Conservation (phyloP, 495 filamentous ascomycete species). For the Pyrenula massariospora region DNA sequence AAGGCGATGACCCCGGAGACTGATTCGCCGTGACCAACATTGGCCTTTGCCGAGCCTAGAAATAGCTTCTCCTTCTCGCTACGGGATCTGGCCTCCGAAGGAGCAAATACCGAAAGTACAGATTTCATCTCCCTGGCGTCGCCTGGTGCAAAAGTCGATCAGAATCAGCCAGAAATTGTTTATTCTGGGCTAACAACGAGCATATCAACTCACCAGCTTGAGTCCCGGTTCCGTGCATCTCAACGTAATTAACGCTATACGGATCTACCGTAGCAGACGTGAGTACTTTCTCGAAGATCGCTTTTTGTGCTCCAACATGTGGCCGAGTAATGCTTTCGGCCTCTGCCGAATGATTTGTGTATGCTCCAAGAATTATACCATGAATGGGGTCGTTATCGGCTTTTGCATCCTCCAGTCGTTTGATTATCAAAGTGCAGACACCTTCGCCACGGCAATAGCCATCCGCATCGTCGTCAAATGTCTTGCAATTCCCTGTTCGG, state of each 20-base stretch:
- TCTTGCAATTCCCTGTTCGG: slow-evolving; percentile 55
- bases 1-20: slow-evolving; percentile 19
- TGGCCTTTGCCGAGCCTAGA: slow-evolving; percentile 59
- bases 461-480: slow-evolving; percentile 56
- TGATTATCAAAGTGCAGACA: slow-evolving; percentile 29
- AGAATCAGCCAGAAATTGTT: no score
- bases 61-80: slow-evolving; percentile 47
- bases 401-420: slow-evolving; percentile 32
- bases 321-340: slow-evolving; percentile 35
- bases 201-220: no score
- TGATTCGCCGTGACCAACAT: slow-evolving; percentile 21
- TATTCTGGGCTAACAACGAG: no score
- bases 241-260: slow-evolving; percentile 36
- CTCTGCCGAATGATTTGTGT: slow-evolving; percentile 31
- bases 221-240: slow-evolving; percentile 36
- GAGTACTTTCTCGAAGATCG: slow-evolving; percentile 31
- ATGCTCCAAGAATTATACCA: slow-evolving; percentile 23
- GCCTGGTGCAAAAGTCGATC: no score
- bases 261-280: slow-evolving; percentile 31
- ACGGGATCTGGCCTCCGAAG: slow-evolving; percentile 1
- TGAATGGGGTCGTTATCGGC: slow-evolving; percentile 34
- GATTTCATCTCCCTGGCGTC: slow-evolving; percentile 21
- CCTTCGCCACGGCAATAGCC: slow-evolving; percentile 55
- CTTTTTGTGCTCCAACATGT: slow-evolving; percentile 33
- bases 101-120: slow-evolving; percentile 16